Base-by-base conservation (phyloP, 139 green algal genomes). In the Haematococcus lacustris region DNA sequence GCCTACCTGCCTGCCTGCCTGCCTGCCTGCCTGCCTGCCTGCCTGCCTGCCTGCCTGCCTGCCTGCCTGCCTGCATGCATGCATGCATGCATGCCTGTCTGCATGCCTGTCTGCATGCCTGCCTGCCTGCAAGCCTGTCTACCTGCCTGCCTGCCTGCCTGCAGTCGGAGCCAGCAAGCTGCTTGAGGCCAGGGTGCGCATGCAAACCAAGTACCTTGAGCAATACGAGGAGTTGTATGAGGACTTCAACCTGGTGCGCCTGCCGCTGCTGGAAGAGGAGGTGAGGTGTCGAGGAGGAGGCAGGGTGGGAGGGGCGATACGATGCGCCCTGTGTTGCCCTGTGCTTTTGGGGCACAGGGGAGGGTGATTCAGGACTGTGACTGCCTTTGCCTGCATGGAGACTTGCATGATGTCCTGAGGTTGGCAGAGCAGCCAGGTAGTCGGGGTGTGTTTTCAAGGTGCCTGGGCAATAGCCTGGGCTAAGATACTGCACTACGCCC, bases 221-320 rank as follows among this genome's bases (percentile, higher is more conserved):
- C 82, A 93, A 80, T 98, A 92, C 78, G 80, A 96, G 40, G 94
- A 98, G 71, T 80, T 98, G 64, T 98, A 98, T 73, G 94, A 97
- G 70, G 94, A 98, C 76, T 94, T 94, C 74, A 87, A 96, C 80
- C 82, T 97, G 17, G 80, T 94, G 2, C 85, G 86, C 74, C 79
- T 96, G 76, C 94, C 94, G 26, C 79, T 98, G 71, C 80, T 97
- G 34, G 87, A 93, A 37, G 92, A 97, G 71, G 94, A 98, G 81
- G 92, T 96, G 53, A 23, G 83, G 33, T 43, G 62, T 50, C 32
- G 32, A 47, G 32, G 5, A 26, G 62, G 6, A 34, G 32, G 28
- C 32, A 50, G 6, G 30, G 28, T 13, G 6, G 9, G 62, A 40
- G 13, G 57, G 57, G 57, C 17, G 57, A 64, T 32, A 64, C 57